Evolutionary conservation across 75 land plant genomes (phyloP).

Genomic region (Pinus taeda): DNA sequence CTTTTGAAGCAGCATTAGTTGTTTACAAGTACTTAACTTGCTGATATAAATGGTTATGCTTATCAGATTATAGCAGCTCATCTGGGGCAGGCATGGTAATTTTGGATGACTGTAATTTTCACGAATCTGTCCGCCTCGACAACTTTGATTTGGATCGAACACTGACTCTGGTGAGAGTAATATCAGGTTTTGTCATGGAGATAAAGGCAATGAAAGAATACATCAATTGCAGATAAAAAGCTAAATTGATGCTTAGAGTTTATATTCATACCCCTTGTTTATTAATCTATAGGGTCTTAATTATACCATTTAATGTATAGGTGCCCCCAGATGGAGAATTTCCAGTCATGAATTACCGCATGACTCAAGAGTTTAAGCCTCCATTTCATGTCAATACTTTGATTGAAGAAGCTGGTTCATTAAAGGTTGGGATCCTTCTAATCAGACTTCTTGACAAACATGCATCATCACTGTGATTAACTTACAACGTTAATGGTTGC

Average conservation of each 20-base stretch:
- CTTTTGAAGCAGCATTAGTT: no score
- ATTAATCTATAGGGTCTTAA: not conserved
- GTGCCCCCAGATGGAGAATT: conserved; percentile 98
- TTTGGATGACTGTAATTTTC: conserved; percentile 97
- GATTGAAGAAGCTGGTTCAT: conserved; percentile 86
- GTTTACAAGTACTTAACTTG: no score
- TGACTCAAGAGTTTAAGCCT: conserved; percentile 96
- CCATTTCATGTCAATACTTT: conserved; percentile 84
- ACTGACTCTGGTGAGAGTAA: conserved; percentile 63
- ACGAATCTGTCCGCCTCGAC: conserved; percentile 95
- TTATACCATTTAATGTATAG: conserved; percentile 28
- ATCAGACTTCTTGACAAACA: not conserved
- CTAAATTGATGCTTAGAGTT: not conserved
- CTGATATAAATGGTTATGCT: no score
- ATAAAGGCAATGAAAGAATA: not conserved
- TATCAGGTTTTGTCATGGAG: conserved; percentile 9
- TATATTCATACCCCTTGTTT: conserved; percentile 3
- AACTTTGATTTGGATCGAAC: conserved; percentile 90
- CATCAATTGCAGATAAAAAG: not conserved
- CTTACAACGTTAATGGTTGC: not conserved
- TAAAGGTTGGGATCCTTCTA: conserved; percentile 41
- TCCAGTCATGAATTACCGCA: conserved; percentile 94
- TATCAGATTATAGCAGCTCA: conserved; percentile 71
- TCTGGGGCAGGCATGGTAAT: conserved; percentile 79
- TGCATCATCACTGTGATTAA: not conserved